phyloP scores from a whole-genome alignment of 1,284 basidiomycete genomes.

The Cystobasidiaceae sp. region DNA sequence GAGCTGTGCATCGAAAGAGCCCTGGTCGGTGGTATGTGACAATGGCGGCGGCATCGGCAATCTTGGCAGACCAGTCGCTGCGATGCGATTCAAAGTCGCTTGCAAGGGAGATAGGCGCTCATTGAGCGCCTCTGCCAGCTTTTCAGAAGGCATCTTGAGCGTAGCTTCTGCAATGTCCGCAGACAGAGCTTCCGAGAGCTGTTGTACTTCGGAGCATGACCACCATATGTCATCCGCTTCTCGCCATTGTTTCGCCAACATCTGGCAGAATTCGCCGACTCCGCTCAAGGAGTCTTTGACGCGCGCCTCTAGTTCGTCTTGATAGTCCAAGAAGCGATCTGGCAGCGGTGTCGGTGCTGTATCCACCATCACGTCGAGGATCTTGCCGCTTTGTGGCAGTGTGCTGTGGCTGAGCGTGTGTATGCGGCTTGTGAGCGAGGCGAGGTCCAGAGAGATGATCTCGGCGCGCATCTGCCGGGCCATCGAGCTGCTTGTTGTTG shows the following conservation, averaged over 20 bases:
- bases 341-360: slow-evolving; percentile 29
- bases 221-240: slow-evolving; percentile 30
- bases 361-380: slow-evolving; percentile 38
- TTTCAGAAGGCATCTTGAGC: slow-evolving; percentile 11
- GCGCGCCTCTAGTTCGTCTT: slow-evolving; percentile 36
- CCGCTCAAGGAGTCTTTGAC: slow-evolving; percentile 11
- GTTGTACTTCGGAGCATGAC: background rate
- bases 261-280: slow-evolving; percentile 1
- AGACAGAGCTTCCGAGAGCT: background rate
- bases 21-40: background rate
- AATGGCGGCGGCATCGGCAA: background rate
- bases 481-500: slow-evolving; percentile 5
- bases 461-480: slow-evolving; percentile 32
- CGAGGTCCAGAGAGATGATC: slow-evolving; percentile 32
- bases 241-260: slow-evolving; percentile 18
- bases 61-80: background rate
- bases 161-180: slow-evolving; percentile 18
- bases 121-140: background rate
- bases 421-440: slow-evolving; percentile 29
- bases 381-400: slow-evolving; percentile 1
- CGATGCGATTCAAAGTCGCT: background rate
- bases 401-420: slow-evolving; percentile 8
- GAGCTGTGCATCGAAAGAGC: background rate
- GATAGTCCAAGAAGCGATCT: slow-evolving; percentile 37
- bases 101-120: background rate